Base-by-base conservation (phyloP, 257 asterid species). In the Ligustrum vulgare region DNA sequence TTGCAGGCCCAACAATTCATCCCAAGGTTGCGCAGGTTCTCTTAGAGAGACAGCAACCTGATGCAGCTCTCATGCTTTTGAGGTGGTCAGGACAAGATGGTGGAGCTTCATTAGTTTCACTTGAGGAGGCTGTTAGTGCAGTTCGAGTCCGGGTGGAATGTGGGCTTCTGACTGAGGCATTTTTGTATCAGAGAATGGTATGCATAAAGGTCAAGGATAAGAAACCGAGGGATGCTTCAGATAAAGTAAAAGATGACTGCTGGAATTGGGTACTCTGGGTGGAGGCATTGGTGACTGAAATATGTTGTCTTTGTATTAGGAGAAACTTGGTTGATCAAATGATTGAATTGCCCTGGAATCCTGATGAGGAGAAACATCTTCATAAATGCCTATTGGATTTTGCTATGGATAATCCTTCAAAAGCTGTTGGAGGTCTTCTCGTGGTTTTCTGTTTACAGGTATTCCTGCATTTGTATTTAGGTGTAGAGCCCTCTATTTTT, bases 401-500 rank as follows among this genome's bases (percentile, higher is more conserved):
- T 71, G 90, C 91, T 7, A 71, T 63, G 6, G 91, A 83, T 73
- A 94, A 93, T 72, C 97, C 96, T 72, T 85, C 87, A 70, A 86
- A 91, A 20, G 67, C 80, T 41, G 81, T 81, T 23, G 97, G 99
- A 79, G 90, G 97, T 85, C 97, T 95, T 82, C 97, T 95, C 75
- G 98, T 95, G 75, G 97, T 93, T 82, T 95, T 87, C 84, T 89
- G 90, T 86, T 85, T 95, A 54, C 99, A 95, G 99, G 99, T 95
- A 82, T 79, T 43, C 39, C 39, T 56, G 47, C 45, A 18, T 82
- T 47, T 56, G 67, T 33, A 4, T 71, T 5, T 45, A 63, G 67
- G 60, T 36, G 60, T 36, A 34, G 39, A 72, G 76, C 67, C 20
- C 22, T 45, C 39, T 7, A 51, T 72, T 43, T 69, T 13, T 28